Evolutionary conservation across 805 yeast genomes (phyloP).

Genomic region (Schwanniomyces occidentalis): DNA sequence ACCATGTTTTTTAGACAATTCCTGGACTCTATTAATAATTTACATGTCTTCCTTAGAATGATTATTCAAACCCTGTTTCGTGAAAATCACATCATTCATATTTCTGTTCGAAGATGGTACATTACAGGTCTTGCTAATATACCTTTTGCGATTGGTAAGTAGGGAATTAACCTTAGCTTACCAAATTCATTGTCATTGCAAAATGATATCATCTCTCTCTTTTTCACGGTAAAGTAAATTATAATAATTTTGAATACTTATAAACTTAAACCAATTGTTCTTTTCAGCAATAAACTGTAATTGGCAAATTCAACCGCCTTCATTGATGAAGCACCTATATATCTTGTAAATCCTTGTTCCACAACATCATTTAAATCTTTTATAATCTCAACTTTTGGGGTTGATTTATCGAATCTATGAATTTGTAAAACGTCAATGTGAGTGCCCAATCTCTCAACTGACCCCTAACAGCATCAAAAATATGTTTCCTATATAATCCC

Average conservation of each 20-base stretch:
- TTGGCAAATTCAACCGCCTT: slow-evolving; percentile 53
- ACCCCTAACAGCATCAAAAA: slow-evolving; percentile 43
- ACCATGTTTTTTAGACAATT: slow-evolving; percentile 46
- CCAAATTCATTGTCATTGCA: slow-evolving; percentile 45
- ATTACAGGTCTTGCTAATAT: slow-evolving; percentile 48
- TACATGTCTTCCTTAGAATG: slow-evolving; percentile 16
- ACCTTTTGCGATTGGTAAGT: slow-evolving; percentile 62
- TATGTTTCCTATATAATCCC: slow-evolving; percentile 46
- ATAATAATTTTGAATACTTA: slow-evolving; percentile 59
- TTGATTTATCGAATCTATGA: slow-evolving; percentile 51
- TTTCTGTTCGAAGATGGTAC: slow-evolving; percentile 10
- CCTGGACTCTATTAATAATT: slow-evolving; percentile 47
- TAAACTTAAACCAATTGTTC: slow-evolving; percentile 57
- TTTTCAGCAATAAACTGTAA: slow-evolving; percentile 58
- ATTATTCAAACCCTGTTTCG: slow-evolving; percentile 10
- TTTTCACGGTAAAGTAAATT: slow-evolving; percentile 63
- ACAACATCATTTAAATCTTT: slow-evolving; percentile 54
- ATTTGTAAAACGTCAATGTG: slow-evolving; percentile 56
- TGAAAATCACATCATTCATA: slow-evolving; percentile 9
- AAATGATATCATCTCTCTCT: slow-evolving; percentile 59
- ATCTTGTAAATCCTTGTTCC: slow-evolving; percentile 46
- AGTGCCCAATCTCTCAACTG: slow-evolving; percentile 51
- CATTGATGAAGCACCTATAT: slow-evolving; percentile 67
- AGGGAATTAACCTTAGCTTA: slow-evolving; percentile 56
- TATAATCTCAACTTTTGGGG: slow-evolving; percentile 57